Base-by-base conservation (phyloP, 768 basidiomycete species). In the Clitopilus hobsonii region DNA sequence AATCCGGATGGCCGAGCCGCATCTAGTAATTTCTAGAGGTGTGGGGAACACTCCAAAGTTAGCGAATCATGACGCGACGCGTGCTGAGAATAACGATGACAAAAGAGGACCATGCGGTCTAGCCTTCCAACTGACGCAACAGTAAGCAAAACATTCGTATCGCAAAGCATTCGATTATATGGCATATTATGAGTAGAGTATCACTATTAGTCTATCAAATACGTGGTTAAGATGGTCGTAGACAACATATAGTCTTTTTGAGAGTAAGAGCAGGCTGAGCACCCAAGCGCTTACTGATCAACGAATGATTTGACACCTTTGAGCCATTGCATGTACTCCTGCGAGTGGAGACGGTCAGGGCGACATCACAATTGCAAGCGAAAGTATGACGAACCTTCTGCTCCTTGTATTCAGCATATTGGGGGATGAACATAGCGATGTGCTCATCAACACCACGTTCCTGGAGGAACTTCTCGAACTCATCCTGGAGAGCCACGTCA, bases 321-420 rank as follows among this genome's bases (percentile, higher is more conserved):
- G 63, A 98, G 74, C 95, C 95, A 98, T 60, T 76, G 78, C 64
- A 93, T 83, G 71, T 98, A 98, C 74, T 98, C 95, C 93, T 94
- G 57, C 32, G 58, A 27, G 54, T 30, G 49, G 24, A 50, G 16
- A 53, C 58, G 56, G 60, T 7, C 57, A 53, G 24, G n/a, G 23
- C 56, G 51, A 24, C 41, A 58, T 30, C 52, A 45, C 16, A 49
- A 30, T 29, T 26, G 58, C 48, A 48, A 45, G 27, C 22, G 51
- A 54, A 11, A 23, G n/a, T 30, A 6, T 53, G 16, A 70, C 81
- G 29, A 28, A 94, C 94, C 82, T 86, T 86, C 76, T 98, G 95
- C 67, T 98, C 95, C 79, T 97, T 98, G 75, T 77, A 75, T 65
- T 91, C 87, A 13, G 88, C 86, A 65, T 92, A 93, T 58, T 94